A percentile compares a stretch with the other conserved stretches of the same genome.
Evolutionary conservation across 176 grass and related monocot species (phyloP).

Genomic region (Dendrocalamus sinicus): DNA sequence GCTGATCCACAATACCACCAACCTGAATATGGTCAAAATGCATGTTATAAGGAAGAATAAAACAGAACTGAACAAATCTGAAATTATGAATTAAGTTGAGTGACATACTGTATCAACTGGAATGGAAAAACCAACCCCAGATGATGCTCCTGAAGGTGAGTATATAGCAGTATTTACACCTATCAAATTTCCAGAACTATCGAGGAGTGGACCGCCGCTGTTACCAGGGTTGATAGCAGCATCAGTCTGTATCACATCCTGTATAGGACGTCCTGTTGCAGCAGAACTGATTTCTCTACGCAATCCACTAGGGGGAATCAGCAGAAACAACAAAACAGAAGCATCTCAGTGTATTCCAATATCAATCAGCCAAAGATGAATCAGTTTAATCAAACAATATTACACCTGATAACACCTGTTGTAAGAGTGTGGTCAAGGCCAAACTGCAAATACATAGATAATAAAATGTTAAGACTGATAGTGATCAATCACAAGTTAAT

Average conservation of each 20-base stretch:
- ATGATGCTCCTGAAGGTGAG: conserved; percentile 97
- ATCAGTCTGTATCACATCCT: conserved; percentile 99
- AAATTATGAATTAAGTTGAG: conserved; percentile 18
- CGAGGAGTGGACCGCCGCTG: conserved; percentile 90
- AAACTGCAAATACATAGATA: conserved; percentile 72
- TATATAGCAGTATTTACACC: conserved; percentile 99
- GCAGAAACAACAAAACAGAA: conserved; percentile 13
- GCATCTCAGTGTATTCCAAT: conserved; percentile 17
- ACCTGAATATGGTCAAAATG: conserved; percentile 58
- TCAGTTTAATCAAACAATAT: conserved; percentile 36
- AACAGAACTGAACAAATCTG: conserved; percentile 19
- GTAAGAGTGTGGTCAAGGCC: conserved; percentile 99
- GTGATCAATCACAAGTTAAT: background rate
- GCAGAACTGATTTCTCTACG: conserved; percentile 99
- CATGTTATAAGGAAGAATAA: background rate
- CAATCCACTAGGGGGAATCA: conserved; percentile 62
- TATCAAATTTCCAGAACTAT: conserved; percentile 95
- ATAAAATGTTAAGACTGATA: conserved; percentile 22
- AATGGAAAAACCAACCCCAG: conserved; percentile 98
- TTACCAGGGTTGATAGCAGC: conserved; percentile 99
- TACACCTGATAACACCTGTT: conserved; percentile 96
- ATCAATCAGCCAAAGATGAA: conserved; percentile 37
- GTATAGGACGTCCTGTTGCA: conserved; percentile 98
- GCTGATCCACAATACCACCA: conserved; percentile 92
- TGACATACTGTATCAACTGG: conserved; percentile 90